Evolutionary conservation across 2,329 filamentous ascomycete genomes (phyloP).

Genomic region (Xylariales sp.): DNA sequence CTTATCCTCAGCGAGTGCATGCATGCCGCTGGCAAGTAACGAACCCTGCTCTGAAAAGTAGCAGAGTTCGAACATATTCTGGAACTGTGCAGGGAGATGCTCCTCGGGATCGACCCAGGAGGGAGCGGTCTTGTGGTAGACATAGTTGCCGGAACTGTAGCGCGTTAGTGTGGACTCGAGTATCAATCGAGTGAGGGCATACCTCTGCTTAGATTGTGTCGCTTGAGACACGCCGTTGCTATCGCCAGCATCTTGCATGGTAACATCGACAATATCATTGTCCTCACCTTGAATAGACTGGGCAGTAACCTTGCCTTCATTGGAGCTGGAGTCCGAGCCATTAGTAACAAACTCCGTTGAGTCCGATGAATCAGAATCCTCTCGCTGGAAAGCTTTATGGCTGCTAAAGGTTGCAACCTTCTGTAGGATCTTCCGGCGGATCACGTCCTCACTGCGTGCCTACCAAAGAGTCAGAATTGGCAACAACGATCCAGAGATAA

Average conservation of each 20-base stretch:
- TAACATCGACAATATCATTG: constrained; percentile 84
- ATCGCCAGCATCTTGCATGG: constrained; percentile 62
- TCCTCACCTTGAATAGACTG: constrained; percentile 84
- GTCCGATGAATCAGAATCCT: constrained; percentile 43
- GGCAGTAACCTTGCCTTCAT: constrained; percentile 67
- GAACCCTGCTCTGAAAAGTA: constrained; percentile 57
- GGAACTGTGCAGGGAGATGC: constrained; percentile 59
- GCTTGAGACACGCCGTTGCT: constrained; percentile 6
- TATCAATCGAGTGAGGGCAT: neutral
- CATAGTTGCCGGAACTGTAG: constrained; percentile 23
- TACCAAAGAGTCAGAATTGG: constrained; percentile 23
- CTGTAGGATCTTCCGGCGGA: constrained; percentile 74
- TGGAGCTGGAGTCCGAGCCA: constrained; percentile 59
- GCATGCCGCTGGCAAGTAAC: constrained; percentile 67
- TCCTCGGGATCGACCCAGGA: constrained; percentile 47
- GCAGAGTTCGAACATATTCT: constrained; percentile 72
- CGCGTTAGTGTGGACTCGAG: neutral
- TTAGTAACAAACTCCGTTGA: constrained; percentile 64
- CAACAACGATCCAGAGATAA: neutral
- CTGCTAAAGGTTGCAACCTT: constrained; percentile 65
- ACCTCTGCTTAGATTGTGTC: neutral
- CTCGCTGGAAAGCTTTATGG: too few relatives aligned
- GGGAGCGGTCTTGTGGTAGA: constrained; percentile 46
- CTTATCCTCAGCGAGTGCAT: constrained; percentile 53
- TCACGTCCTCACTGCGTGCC: constrained; percentile 59